A percentile compares a stretch with the other conserved stretches of the same genome.
phyloP scores from a whole-genome alignment of 106 monocot genomes.

The Dendrobium chrysotoxum region DNA sequence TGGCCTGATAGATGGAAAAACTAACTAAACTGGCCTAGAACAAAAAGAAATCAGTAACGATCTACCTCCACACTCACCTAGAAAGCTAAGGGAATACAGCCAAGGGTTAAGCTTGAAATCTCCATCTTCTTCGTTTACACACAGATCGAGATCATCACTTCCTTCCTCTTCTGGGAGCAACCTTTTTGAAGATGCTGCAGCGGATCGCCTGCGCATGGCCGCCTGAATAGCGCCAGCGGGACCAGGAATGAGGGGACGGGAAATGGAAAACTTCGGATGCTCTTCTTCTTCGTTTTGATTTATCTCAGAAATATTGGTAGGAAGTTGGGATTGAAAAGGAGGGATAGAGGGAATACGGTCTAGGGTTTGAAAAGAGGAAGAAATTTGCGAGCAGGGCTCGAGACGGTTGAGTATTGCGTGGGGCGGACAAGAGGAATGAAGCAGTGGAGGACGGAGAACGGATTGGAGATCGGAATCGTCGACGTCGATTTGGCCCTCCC shows the following conservation, averaged over 20 bases:
- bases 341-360: not conserved
- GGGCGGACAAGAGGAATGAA: not conserved
- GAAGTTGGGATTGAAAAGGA: not conserved
- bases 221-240: slow-evolving; percentile 60
- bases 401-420: not conserved
- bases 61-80: slow-evolving; percentile 22
- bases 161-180: not conserved
- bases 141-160: not conserved
- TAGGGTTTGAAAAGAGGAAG: slow-evolving; percentile 21
- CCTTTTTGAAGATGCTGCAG: not conserved
- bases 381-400: slow-evolving; percentile 22
- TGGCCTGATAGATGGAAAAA: not conserved
- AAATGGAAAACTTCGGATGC: not conserved
- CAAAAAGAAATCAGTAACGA: not conserved
- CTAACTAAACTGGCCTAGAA: slow-evolving; percentile 3
- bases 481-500: slow-evolving; percentile 51
- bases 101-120: slow-evolving; percentile 61
- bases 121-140: slow-evolving; percentile 9
- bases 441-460: slow-evolving; percentile 4
- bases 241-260: slow-evolving; percentile 43
- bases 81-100: slow-evolving; percentile 43
- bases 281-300: not conserved
- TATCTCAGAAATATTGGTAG: not conserved
- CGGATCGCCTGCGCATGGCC: slow-evolving; percentile 36
- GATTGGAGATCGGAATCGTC: slow-evolving; percentile 61